Conservation (phyloP, 2,329 filamentous ascomycete species). For the Geosmithia flava region DNA sequence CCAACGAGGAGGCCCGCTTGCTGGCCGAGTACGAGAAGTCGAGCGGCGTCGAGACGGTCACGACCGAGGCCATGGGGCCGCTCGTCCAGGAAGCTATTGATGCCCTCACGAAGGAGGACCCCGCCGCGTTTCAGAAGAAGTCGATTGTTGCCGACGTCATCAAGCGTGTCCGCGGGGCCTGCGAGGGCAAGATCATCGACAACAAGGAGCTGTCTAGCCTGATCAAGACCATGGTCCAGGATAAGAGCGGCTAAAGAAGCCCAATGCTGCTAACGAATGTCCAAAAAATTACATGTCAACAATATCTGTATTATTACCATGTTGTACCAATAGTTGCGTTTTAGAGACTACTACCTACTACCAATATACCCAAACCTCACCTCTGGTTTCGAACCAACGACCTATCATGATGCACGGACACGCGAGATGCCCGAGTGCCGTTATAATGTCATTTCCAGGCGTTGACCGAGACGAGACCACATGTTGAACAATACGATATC, state of each 20-base stretch:
- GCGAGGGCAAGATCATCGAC: slow-evolving; percentile 54
- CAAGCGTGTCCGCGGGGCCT: slow-evolving; percentile 41
- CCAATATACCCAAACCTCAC: background rate
- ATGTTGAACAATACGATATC: no score
- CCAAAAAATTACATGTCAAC: background rate
- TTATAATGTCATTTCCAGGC: no score
- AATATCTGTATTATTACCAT: background rate
- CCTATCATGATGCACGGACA: no score
- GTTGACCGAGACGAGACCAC: no score
- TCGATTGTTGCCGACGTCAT: slow-evolving; percentile 47
- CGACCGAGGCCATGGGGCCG: slow-evolving; percentile 42
- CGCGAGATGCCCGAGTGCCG: no score
- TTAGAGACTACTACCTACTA: background rate
- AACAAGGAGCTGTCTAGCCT: slow-evolving; percentile 46
- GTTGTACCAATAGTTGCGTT: background rate
- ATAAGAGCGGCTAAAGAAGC: background rate
- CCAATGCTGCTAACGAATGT: background rate
- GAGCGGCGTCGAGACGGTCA: slow-evolving; percentile 46
- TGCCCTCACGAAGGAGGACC: slow-evolving; percentile 22
- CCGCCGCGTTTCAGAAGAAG: slow-evolving; percentile 17
- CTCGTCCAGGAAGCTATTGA: slow-evolving; percentile 40
- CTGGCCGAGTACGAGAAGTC: slow-evolving; percentile 51
- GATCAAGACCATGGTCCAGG: slow-evolving; percentile 19
- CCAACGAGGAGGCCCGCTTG: slow-evolving; percentile 51
- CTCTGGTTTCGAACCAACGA: background rate